These are phyloP conservation scores for Pseudozyma tsukubaensis DNA, from an alignment of 1,284 basidiomycete species.

Conservation along the genomic window DNA sequence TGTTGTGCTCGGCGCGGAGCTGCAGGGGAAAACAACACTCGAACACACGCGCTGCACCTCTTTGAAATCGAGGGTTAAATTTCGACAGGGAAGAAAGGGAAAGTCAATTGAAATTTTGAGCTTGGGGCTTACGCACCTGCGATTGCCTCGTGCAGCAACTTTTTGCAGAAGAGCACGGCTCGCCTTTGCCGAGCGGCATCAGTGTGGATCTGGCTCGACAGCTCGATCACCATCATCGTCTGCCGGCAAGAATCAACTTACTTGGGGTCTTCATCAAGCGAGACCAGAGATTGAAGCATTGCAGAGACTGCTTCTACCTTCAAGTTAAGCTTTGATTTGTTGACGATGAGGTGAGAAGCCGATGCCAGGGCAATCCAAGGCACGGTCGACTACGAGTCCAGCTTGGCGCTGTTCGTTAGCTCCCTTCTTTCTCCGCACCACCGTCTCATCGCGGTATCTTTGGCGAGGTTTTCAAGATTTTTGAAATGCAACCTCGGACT, in stretches of 20 bases:
- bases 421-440: no score
- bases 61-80: background rate
- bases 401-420: no score
- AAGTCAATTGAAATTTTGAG: no score
- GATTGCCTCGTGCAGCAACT: slow-evolving; percentile 9
- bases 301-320: no score
- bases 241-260: background rate
- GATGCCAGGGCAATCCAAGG: no score
- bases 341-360: no score
- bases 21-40: slow-evolving; percentile 11
- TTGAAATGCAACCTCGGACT: slow-evolving; percentile 5
- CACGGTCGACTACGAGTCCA: no score
- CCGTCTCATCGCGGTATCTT: background rate
- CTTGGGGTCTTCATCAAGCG: no score
- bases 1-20: slow-evolving; percentile 6
- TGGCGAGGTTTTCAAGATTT: background rate
- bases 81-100: background rate
- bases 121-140: background rate
- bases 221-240: background rate
- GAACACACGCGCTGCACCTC: background rate
- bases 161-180: background rate
- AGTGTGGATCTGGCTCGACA: background rate
- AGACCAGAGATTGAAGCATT: no score
- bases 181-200: background rate
- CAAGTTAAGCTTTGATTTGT: no score